phyloP scores from a whole-genome alignment of 148 eudicot genomes.

The Mesembryanthemum crystallinum region DNA sequence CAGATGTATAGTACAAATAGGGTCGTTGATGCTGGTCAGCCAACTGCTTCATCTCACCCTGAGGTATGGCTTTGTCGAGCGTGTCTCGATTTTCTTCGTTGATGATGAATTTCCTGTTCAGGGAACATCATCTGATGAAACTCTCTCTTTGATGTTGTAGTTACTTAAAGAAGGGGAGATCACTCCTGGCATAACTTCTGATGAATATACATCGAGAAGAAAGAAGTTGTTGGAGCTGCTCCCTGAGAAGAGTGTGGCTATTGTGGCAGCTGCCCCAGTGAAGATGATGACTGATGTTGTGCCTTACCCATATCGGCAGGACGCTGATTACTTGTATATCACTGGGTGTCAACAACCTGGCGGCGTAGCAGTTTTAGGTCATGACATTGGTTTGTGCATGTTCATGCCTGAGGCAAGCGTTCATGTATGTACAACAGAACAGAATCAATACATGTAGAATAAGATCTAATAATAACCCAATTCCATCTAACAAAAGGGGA shows the following conservation, averaged over 20 bases:
- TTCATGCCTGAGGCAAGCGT: slow-evolving; percentile 81
- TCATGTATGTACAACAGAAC: slow-evolving; percentile 45
- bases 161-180: slow-evolving; percentile 77
- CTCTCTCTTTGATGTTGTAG: slow-evolving; percentile 33
- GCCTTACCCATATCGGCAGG: slow-evolving; percentile 82
- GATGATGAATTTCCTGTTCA: not conserved
- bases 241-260: slow-evolving; percentile 79
- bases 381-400: slow-evolving; percentile 89
- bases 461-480: not conserved
- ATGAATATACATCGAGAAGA: slow-evolving; percentile 70
- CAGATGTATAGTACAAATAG: slow-evolving; percentile 37
- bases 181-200: slow-evolving; percentile 68
- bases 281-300: slow-evolving; percentile 98
- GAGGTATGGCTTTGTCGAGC: slow-evolving; percentile 44
- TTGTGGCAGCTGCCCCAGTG: slow-evolving; percentile 73
- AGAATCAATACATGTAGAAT: slow-evolving; percentile 1
- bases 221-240: slow-evolving; percentile 76
- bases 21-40: slow-evolving; percentile 72
- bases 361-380: slow-evolving; percentile 84
- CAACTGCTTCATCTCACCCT: slow-evolving; percentile 77
- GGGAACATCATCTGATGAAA: not conserved
- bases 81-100: not conserved
- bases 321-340: slow-evolving; percentile 73
- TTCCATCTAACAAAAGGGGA: not conserved
- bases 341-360: slow-evolving; percentile 97